A percentile compares a stretch with the other conserved stretches of the same genome.
Evolutionary conservation across 345 rosid genomes (phyloP).

Genomic region (Salix arbutifolia): DNA sequence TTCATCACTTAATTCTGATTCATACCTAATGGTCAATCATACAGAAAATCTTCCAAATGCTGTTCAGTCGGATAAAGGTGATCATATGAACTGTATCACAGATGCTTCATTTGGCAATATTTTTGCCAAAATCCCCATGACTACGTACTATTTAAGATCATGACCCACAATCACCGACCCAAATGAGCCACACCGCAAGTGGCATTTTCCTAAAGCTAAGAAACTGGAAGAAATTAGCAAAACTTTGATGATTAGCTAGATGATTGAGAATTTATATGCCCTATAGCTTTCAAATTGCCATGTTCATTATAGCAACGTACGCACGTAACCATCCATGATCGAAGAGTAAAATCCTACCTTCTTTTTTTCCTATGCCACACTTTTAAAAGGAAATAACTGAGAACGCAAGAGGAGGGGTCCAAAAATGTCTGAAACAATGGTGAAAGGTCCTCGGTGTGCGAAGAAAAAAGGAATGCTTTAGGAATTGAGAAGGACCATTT

Average conservation of each 20-base stretch:
- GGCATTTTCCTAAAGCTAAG: background rate
- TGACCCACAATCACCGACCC: conserved; percentile 9
- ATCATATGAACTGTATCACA: background rate
- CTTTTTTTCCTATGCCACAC: background rate
- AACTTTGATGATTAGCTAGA: background rate
- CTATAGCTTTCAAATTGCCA: background rate
- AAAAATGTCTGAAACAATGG: conserved; percentile 23
- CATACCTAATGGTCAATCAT: background rate
- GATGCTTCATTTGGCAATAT: background rate
- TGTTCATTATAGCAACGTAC: background rate
- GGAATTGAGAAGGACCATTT: conserved; percentile 26
- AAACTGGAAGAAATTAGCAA: background rate
- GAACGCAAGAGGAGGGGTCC: conserved; percentile 14
- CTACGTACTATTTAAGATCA: background rate
- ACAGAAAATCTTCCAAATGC: background rate
- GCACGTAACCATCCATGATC: background rate
- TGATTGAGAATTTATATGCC: background rate
- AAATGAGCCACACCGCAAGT: background rate
- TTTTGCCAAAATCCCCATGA: background rate
- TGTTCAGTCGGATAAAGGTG: background rate
- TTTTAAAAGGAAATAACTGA: conserved; percentile 21
- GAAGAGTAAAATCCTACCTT: background rate
- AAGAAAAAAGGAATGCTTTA: conserved; percentile 31
- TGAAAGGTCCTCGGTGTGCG: conserved; percentile 19
- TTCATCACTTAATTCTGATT: background rate